Conservation (phyloP, 2,329 filamentous ascomycete species). For the Fusarium paranaense region DNA sequence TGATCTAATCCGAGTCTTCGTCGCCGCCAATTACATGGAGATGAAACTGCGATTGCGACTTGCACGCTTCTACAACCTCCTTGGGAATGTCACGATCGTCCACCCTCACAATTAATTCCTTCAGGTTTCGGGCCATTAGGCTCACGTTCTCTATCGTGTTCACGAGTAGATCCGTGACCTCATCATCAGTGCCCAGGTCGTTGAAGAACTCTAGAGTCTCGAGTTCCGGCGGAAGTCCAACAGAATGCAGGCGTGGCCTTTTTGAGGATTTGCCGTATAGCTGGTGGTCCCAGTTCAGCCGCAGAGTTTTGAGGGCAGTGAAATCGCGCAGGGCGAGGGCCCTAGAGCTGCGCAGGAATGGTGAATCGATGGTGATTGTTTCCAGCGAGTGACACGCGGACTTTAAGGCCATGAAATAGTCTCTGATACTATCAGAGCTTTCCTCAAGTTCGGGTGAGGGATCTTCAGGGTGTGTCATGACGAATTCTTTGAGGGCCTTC, state of each 20-base stretch:
- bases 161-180: slow-evolving; percentile 59
- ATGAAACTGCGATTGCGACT: slow-evolving; percentile 45
- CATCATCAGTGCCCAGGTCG: slow-evolving; percentile 58
- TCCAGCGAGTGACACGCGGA: slow-evolving; percentile 57
- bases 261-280: slow-evolving; percentile 59
- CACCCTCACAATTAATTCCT: slow-evolving; percentile 52
- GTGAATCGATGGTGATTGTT: slow-evolving; percentile 58
- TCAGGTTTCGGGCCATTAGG: slow-evolving; percentile 52
- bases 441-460: slow-evolving; percentile 58
- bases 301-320: slow-evolving; percentile 52
- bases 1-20: slow-evolving; percentile 5
- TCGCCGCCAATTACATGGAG: slow-evolving; percentile 49
- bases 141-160: slow-evolving; percentile 54
- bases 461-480: slow-evolving; percentile 58
- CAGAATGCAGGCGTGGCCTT: slow-evolving; percentile 58
- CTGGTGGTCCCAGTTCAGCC: slow-evolving; percentile 61
- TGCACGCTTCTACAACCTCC: slow-evolving; percentile 51
- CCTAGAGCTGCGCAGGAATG: slow-evolving; percentile 53
- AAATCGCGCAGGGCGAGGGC: slow-evolving; percentile 60
- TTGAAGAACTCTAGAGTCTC: slow-evolving; percentile 60
- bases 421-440: slow-evolving; percentile 58
- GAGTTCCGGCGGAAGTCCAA: slow-evolving; percentile 59
- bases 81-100: slow-evolving; percentile 50
- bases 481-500: slow-evolving; percentile 58
- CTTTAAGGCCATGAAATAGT: slow-evolving; percentile 59